A percentile compares a stretch with the other conserved stretches of the same genome.
Evolutionary conservation across 495 filamentous ascomycete genomes (phyloP).

Genomic region (Apiosordaria backusii): DNA sequence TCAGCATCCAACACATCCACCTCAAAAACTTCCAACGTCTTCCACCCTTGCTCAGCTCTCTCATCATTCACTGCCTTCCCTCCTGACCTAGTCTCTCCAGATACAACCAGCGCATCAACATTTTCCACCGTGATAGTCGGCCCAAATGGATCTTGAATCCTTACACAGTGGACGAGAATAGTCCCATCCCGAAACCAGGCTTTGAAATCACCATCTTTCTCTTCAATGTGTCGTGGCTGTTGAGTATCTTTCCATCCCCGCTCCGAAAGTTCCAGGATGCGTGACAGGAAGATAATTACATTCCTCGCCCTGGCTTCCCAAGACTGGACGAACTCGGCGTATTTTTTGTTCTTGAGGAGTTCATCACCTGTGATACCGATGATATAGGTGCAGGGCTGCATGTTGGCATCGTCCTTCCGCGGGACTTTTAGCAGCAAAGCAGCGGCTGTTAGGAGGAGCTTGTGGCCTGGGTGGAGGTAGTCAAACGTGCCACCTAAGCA

Average conservation of each 20-base stretch:
- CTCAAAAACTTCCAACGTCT: conserved; percentile 72
- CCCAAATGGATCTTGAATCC: conserved; percentile 85
- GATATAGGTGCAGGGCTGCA: conserved; percentile 53
- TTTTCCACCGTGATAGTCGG: conserved; percentile 82
- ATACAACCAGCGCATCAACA: conserved; percentile 80
- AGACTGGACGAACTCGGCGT: conserved; percentile 69
- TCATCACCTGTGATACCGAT: conserved; percentile 87
- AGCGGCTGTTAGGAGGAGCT: conserved; percentile 82
- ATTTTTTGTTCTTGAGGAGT: conserved; percentile 83
- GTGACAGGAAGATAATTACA: conserved; percentile 66
- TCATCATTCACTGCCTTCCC: conserved; percentile 80
- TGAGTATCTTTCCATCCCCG: conserved; percentile 35
- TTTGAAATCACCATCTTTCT: conserved; percentile 37
- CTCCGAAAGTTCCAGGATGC: conserved; percentile 57
- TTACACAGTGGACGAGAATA: conserved; percentile 64
- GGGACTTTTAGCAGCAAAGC: conserved; percentile 63
- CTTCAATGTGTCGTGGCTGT: conserved; percentile 16
- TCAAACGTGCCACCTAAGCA: conserved; percentile 96
- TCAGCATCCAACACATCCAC: conserved; percentile 82
- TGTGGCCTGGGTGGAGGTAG: conserved; percentile 94
- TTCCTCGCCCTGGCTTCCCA: conserved; percentile 70
- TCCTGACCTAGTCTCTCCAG: conserved; percentile 81
- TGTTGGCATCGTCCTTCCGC: conserved; percentile 28
- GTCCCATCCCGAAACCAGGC: conserved; percentile 42
- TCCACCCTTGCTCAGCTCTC: conserved; percentile 74